Percentiles rank a stretch among this genome's conserved stretches.
These are phyloP conservation scores for Stenogyne calaminthoides DNA, from an alignment of 305 asterid genomes.

Conservation along the genomic window DNA sequence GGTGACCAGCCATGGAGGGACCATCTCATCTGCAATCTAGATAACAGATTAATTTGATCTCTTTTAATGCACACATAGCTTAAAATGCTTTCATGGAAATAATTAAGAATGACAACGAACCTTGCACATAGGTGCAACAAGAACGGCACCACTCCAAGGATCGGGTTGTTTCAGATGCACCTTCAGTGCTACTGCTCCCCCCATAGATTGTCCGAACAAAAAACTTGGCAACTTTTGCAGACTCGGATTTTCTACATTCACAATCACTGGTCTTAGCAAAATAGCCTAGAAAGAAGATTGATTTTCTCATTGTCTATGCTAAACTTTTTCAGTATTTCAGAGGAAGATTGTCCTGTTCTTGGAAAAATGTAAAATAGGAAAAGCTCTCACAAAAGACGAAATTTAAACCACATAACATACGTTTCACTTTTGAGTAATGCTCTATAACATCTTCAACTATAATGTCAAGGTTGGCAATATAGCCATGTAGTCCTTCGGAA, in stretches of 20 bases:
- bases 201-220: slow-evolving; percentile 91
- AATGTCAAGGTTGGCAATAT: slow-evolving; percentile 57
- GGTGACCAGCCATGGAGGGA: slow-evolving; percentile 70
- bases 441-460: slow-evolving; percentile 80
- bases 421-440: slow-evolving; percentile 83
- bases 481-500: slow-evolving; percentile 92
- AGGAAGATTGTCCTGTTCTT: too few relatives aligned
- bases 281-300: too few relatives aligned
- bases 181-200: slow-evolving; percentile 88
- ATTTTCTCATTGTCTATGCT: too few relatives aligned
- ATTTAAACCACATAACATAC: slow-evolving; percentile 35
- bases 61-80: too few relatives aligned
- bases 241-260: slow-evolving; percentile 62
- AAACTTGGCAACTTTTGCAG: slow-evolving; percentile 66
- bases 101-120: too few relatives aligned
- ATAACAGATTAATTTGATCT: slow-evolving; percentile 21
- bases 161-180: slow-evolving; percentile 84
- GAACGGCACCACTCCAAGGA: slow-evolving; percentile 84
- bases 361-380: too few relatives aligned
- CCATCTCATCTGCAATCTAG: slow-evolving; percentile 90
- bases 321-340: too few relatives aligned
- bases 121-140: slow-evolving; percentile 99
- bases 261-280: background rate
- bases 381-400: too few relatives aligned
- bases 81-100: too few relatives aligned